These are phyloP conservation scores for Cephalotrichum gorgonifer DNA, from an alignment of 2,329 filamentous ascomycete genomes.

Conservation along the genomic window DNA sequence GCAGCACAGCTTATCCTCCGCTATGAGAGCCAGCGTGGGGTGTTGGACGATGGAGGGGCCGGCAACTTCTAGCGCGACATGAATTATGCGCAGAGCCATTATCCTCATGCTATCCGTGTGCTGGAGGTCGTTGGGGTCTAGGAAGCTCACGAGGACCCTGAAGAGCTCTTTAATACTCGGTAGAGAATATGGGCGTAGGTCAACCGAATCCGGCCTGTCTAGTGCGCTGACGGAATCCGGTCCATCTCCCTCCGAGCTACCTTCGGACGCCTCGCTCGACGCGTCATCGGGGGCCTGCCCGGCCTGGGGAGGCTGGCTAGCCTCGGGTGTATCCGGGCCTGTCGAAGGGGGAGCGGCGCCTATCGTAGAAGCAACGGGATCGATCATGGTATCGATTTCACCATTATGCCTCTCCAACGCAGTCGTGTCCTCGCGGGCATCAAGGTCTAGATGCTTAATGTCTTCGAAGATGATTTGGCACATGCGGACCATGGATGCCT, in stretches of 20 bases:
- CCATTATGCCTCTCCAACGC: conserved; percentile 57
- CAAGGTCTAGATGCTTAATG: conserved; percentile 74
- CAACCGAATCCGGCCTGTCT: conserved; percentile 31
- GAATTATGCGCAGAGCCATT: conserved; percentile 94
- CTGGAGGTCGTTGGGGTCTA: conserved; percentile 86
- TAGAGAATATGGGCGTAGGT: conserved; percentile 80
- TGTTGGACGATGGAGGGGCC: conserved; percentile 92
- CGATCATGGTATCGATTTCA: conserved; percentile 62
- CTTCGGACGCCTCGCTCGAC: neutral
- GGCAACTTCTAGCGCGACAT: conserved; percentile 92
- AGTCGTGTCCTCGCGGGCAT: conserved; percentile 57
- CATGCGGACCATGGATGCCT: conserved; percentile 98
- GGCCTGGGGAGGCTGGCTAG: neutral
- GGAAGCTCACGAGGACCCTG: conserved; percentile 80
- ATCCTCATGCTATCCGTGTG: conserved; percentile 93
- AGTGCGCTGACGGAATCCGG: conserved; percentile 13
- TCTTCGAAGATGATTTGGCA: conserved; percentile 97
- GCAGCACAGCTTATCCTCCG: conserved; percentile 86
- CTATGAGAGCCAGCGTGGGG: conserved; percentile 74
- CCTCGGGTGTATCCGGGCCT: conserved; percentile 21
- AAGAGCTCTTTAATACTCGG: conserved; percentile 93
- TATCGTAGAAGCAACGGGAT: neutral
- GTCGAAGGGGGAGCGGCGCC: neutral
- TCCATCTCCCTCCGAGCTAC: neutral
- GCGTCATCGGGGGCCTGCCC: neutral